Base-by-base conservation (phyloP, 2,329 filamentous ascomycete genomes). In the Neoscytalidium dimidiatum region DNA sequence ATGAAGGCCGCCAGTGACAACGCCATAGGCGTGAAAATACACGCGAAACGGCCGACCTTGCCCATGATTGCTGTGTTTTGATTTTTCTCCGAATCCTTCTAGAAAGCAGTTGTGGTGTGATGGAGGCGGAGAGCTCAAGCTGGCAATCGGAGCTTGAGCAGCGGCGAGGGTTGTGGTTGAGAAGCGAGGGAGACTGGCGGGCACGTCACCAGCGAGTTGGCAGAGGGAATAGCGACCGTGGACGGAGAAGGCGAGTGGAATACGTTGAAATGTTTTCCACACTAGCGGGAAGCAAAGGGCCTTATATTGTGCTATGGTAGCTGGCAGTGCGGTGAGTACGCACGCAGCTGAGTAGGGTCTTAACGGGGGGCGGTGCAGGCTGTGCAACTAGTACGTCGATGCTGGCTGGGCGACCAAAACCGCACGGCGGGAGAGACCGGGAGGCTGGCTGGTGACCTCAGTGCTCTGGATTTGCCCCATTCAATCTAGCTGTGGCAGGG, bases 1-100 rank as follows among this genome's bases (percentile, higher is more conserved):
- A 95, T 81, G 72, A 97, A 83, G 66, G 91, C 90, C 68, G 85
- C 90, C 71, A 95, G 80, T 21, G 92, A 94, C 73, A 97, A 85
- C 69, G 87, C 83, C 80, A 97, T 93, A 67, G 94, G 94, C 82
- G 93, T 83, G 79, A 91, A 86, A 80, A 98, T 95, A 81, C 93
- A 97, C 77, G 91, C 82, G 72, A 94, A 87, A 74, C 94, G 88
- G 71, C 92, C 94, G 74, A 86, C 84, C 80, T 90, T 88, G 68
- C 88, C 88, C 89, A 91, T 91, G n/a, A 9, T 60, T 64, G 63
- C 63, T 28, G 43, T 29, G 21, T 8, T 28, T 29, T 44, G 19
- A 8, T 17, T 14, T 19, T n/a, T 38, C 13, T 13, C 38, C 38
- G 21, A 28, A 26, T 1, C 13, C 13, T 13, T 49, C n/a, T 17